Base-by-base conservation (phyloP, 768 basidiomycete species). In the Xanthoconium stramineum region DNA sequence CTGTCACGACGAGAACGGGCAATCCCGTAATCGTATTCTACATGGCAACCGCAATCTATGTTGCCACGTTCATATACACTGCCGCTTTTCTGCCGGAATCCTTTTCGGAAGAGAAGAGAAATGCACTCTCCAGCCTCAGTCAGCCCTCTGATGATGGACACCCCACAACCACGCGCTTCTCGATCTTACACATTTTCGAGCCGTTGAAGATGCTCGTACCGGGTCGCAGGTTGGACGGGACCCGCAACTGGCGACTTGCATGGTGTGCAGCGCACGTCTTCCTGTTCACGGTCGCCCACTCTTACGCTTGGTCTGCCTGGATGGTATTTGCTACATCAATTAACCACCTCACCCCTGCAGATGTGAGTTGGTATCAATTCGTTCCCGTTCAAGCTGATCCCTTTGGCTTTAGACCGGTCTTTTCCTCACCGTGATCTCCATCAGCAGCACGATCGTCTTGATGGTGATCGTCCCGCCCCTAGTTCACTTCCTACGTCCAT, bases 41-140 rank as follows among this genome's bases (percentile, higher is more conserved):
- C 30, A 36, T 61, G 7, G 58, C 63, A 8, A 48, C 48, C 1
- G 52, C 45, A 1, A 46, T 72, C n/a, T 61, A 62, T 39, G 39
- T 43, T 8, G 17, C 39, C 5, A 52, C 45, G 17, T 53, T 70
- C 33, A 17, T 72, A 12, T 73, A 70, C 39, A 54, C 65, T 2
- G 30, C 49, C n/a, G 47, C 51, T 12, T 17, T 70, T 24, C 62
- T 73, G 4, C 71, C 72, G 1, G 72, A 74, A 55, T 65, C 72
- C 12, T 67, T 74, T 20, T 59, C 67, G 0, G 50, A 70, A 35
- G 58, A 63, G 13, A 24, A 65, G 29, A 59, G 65, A 19, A 59
- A 60, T 0, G 58, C 58, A 29, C 47, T 69, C 1, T 61, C 55
- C 4, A 44, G 19, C 14, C 48, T 60, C 42, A 51, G 36, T 3